Evolutionary conservation across 768 basidiomycete genomes (phyloP).

Genomic region (Kwoniella mangroviensis): DNA sequence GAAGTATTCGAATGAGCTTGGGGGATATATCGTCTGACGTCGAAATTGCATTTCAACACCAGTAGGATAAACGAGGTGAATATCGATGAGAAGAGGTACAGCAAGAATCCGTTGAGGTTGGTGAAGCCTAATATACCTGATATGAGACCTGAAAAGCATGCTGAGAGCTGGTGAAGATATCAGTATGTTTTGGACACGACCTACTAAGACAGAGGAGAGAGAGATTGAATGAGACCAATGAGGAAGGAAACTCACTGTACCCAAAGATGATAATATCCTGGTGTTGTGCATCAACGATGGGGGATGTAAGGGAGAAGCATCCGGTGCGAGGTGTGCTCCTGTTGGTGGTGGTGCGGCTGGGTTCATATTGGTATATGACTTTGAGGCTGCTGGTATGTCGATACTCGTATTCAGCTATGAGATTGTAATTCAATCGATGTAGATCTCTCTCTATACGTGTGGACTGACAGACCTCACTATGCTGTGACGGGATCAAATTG

Average conservation of each 20-base stretch:
- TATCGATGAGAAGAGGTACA: slow-evolving; percentile 73
- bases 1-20: slow-evolving; percentile 30
- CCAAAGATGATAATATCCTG: slow-evolving; percentile 49
- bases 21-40: slow-evolving; percentile 46
- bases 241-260: slow-evolving; percentile 43
- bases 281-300: slow-evolving; percentile 52
- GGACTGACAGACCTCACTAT: background rate
- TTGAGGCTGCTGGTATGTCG: background rate
- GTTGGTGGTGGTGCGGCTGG: slow-evolving; percentile 37
- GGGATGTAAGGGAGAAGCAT: slow-evolving; percentile 52
- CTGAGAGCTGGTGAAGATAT: slow-evolving; percentile 68
- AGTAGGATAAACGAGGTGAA: slow-evolving; percentile 71
- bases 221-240: background rate
- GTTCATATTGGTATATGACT: slow-evolving; percentile 33
- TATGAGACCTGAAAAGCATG: slow-evolving; percentile 83
- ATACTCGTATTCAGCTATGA: background rate
- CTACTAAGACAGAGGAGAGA: too few relatives aligned
- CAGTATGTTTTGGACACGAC: background rate
- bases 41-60: slow-evolving; percentile 71
- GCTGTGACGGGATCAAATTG: background rate
- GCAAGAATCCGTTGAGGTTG: slow-evolving; percentile 78
- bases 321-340: slow-evolving; percentile 33
- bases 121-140: slow-evolving; percentile 88
- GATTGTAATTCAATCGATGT: background rate
- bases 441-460: too few relatives aligned